These are phyloP conservation scores for Leccinum solheimii DNA, from an alignment of 1,284 basidiomycete species.

Conservation along the genomic window DNA sequence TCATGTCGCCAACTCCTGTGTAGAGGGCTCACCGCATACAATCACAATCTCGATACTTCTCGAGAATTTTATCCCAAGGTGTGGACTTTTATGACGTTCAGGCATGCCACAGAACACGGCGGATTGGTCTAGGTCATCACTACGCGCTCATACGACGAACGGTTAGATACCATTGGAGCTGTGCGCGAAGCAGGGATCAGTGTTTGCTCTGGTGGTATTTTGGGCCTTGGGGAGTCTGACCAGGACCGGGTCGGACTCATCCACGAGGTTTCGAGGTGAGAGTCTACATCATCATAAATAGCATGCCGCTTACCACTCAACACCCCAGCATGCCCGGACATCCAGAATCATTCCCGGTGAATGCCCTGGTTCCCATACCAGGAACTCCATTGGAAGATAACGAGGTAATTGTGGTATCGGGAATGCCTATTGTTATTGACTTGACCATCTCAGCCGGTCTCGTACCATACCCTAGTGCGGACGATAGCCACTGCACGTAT, in stretches of 20 bases:
- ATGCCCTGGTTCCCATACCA: constrained; percentile 83
- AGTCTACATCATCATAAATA: constrained; percentile 9
- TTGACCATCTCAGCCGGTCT: constrained; percentile 58
- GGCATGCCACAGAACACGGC: constrained; percentile 5
- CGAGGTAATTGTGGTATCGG: constrained; percentile 46
- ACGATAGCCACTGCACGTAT: constrained; percentile 96
- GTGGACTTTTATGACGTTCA: constrained; percentile 3
- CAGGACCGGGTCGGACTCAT: constrained; percentile 92
- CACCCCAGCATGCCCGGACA: constrained; percentile 82
- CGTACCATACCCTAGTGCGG: constrained; percentile 83
- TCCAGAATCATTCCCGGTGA: constrained; percentile 98
- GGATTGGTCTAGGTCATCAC: constrained; percentile 77
- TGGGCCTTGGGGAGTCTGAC: constrained; percentile 92
- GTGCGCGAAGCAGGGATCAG: constrained; percentile 95
- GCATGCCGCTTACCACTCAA: constrained; percentile 7
- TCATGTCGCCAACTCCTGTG: constrained; percentile 4
- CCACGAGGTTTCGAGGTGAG: constrained; percentile 88
- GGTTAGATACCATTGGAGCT: constrained; percentile 85
- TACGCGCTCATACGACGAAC: constrained; percentile 92
- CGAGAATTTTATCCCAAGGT: constrained; percentile 95
- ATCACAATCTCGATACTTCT: constrained; percentile 98
- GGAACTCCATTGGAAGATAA: constrained; percentile 75
- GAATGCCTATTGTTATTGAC: constrained; percentile 9
- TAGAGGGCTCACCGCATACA: constrained; percentile 94
- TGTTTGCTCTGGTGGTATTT: constrained; percentile 96